Evolutionary conservation across 176 grass and related monocot genomes (phyloP), one percentile per base, ranked within the genome.

Genomic region (Calamus simplicifolius): DNA sequence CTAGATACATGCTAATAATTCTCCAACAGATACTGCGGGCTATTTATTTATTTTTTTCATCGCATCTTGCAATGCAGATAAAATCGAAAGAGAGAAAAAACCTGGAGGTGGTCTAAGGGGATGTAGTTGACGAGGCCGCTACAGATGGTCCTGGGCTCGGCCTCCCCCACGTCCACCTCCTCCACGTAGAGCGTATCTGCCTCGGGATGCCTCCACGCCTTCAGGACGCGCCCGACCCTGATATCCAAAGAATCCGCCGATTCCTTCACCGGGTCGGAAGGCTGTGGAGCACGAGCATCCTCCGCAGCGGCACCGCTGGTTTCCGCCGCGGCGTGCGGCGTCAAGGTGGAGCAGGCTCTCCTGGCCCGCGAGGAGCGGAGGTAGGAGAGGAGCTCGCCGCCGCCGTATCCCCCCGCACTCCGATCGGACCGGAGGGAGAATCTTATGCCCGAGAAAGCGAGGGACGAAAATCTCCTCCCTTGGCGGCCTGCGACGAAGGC

Each of bases 171-270:
- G 63, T 97, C 81, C 1, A 97, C 81, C 77, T 90, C 92, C 69
- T 97, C 92, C 69, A 97, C 87, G 48, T 88, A 97, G 18, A 97
- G 71, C 0, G 87, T 80, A 66, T 97, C 87, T 2, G 87, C 92
- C 75, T 97, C 84, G 15, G 84, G 87, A 65, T 97, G 92, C 77
- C 67, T 63, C 92, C 83, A 90, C 28, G 86, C 87, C 72, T 81
- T 97, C 49, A 97, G 29, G 38, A 97, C 75, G 51, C 83, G 73
- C 51, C 87, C 87, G 23, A 97, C 92, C 52, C 92, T 78, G 66
- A 91, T 72, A 74, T 91, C 92, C 72, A 91, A 74, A 35, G 80
- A 31, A 12, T 75, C 78, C 12, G 55, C 84, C n/a, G 89, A 65
- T 38, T 80, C 81, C 54, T 62, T 77, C 69, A 82, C 57, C 28